Base-by-base conservation (phyloP, 2,329 filamentous ascomycete species). In the Paecilomyces sp. region DNA sequence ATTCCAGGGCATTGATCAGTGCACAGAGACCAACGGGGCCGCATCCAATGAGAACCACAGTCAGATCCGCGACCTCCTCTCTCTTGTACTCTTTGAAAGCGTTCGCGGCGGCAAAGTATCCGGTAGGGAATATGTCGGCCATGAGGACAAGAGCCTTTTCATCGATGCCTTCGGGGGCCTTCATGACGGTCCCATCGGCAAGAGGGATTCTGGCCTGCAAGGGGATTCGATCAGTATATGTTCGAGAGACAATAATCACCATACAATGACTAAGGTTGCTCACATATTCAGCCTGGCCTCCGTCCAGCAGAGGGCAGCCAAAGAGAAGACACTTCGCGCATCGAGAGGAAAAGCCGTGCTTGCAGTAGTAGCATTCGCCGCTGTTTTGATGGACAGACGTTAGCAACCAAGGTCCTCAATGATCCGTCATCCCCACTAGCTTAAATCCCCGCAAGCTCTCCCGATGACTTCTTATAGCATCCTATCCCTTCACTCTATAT, bases 61-160 rank as follows among this genome's bases (percentile, higher is more conserved):
- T 90, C 61, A 86, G 84, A 54, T 90, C 84, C 18, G 80, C 75
- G 57, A 88, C 83, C 59, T 86, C 80, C 62, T 85, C 81, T 13
- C 70, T 69, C 11, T 76, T 79, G 47, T 88, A 80, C 68, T 87
- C 77, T 60, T 84, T 84, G 73, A 96, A 88, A 6, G 87, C 92
- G 68, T 91, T 94, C 60, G 83, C 82, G 3, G 90, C 90, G 6
- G 90, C 92, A 67, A 92, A 96, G 76, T 86, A 96, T 7, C 92
- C 77, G 0, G 88, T 91, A 1, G 92, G 92, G 74, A 94, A 96
- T 67, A 96, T 95, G 70, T 96, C 92, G 15, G 90, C 91, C 92
- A 96, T 96, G 28, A 96, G 82, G 6, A 95, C 86, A 55, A 95
- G 80, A 36, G 86, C 86, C 64, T 89, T 83, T 65, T 93, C 88